phyloP scores from a whole-genome alignment of 768 basidiomycete species.

The Lanmaoa rubissima region DNA sequence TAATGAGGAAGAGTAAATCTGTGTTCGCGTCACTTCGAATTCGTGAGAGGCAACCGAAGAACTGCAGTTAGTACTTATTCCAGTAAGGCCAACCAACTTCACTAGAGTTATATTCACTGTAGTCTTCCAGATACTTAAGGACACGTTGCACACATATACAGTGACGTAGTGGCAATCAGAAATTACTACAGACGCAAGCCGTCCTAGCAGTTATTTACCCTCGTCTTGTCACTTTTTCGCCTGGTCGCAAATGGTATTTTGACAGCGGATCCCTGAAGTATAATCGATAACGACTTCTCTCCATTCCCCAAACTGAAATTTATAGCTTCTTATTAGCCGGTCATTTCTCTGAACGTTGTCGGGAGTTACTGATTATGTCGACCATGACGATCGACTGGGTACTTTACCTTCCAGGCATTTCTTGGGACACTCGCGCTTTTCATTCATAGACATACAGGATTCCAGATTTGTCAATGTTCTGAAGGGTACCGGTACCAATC shows the following conservation, averaged over 20 bases:
- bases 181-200: not conserved
- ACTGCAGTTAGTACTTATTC: not conserved
- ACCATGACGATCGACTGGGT: too few relatives aligned
- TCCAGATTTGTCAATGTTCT: not conserved
- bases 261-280: not conserved
- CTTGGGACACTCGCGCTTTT: not conserved
- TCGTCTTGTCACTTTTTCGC: not conserved
- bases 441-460: not conserved
- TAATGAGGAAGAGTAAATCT: conserved; percentile 26
- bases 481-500: not conserved
- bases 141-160: not conserved
- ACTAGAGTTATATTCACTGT: not conserved
- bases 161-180: not conserved
- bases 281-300: not conserved
- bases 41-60: conserved; percentile 12
- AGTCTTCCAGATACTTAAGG: conserved; percentile 1
- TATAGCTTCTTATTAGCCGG: not conserved
- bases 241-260: not conserved
- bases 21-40: conserved; percentile 25
- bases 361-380: too few relatives aligned
- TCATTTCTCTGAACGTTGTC: too few relatives aligned
- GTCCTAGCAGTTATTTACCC: not conserved
- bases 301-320: not conserved
- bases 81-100: not conserved
- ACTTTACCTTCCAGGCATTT: not conserved